Base-by-base conservation (phyloP, 768 basidiomycete species). In the Amanita pallidorosea region DNA sequence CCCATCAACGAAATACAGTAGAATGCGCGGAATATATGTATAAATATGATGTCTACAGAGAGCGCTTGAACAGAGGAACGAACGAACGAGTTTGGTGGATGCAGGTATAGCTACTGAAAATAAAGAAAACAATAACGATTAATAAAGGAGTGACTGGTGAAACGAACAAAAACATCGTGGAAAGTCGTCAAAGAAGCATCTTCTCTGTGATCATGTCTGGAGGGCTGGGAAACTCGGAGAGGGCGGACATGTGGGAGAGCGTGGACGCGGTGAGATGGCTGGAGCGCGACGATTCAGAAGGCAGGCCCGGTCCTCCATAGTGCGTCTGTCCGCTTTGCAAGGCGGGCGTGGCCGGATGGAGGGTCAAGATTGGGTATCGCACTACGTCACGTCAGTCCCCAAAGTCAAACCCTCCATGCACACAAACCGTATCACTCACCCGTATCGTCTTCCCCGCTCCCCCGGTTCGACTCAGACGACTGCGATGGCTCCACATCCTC, bases 221-320 rank as follows among this genome's bases (percentile, higher is more conserved):
- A 12, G 51, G 51, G 7, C 64, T 65, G 1, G 85, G 85, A 60
- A 88, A 88, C 57, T 86, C 85, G 4, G 83, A 85, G 12, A 87
- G 71, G 7, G 72, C 71, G 1, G 85, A 86, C 71, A 88, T 87
- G 27, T 73, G 72, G 1, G 85, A 87, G 8, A 67, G 55, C 4
- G 66, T 69, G 0, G 82, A 83, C 2, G 71, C 73, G 29, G 85
- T 88, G 70, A 80, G 67, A 60, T 75, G 81, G 61, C 85, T 88
- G 53, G 68, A 70, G 17, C 73, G 67, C 25, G 64, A 67, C 17
- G 59, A 56, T 23, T 70, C 68, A 62, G 12, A 62, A 60, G 2
- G 68, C 63, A 7, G 66, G 63, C 31, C 64, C 67, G 31, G 23
- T 27, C 27, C 27, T 27, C 27, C 27, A 7, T 27, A 27, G 15